Percentiles rank a stretch among this genome's conserved stretches.
phyloP scores from a whole-genome alignment of 768 basidiomycete species.

The Antrodiella citrinella region DNA sequence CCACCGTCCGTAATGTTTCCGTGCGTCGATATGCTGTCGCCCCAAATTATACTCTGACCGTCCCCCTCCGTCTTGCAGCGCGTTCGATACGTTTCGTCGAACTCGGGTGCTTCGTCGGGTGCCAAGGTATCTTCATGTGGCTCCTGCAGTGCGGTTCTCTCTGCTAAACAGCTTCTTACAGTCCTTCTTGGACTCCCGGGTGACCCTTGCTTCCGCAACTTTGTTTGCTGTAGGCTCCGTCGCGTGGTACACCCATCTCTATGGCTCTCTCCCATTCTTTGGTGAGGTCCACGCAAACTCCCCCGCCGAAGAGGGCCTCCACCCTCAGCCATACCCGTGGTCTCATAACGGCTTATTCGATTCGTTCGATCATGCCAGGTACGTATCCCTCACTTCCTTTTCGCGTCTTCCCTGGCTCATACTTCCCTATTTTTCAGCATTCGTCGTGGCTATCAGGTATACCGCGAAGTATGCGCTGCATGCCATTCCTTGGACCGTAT shows the following conservation, averaged over 20 bases:
- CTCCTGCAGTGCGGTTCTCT: not conserved
- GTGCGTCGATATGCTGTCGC: slow-evolving; percentile 29
- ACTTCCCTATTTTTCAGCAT: slow-evolving; percentile 45
- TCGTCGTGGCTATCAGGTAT: slow-evolving; percentile 93
- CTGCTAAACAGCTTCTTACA: slow-evolving; percentile 20
- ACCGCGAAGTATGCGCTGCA: slow-evolving; percentile 97
- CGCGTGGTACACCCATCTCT: slow-evolving; percentile 95
- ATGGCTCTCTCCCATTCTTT: slow-evolving; percentile 83
- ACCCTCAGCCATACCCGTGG: slow-evolving; percentile 84
- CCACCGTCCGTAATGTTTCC: slow-evolving; percentile 38
- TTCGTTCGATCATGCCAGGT: slow-evolving; percentile 96
- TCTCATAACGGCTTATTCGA: slow-evolving; percentile 82
- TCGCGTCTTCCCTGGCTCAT: slow-evolving; percentile 7
- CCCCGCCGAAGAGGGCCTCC: slow-evolving; percentile 90
- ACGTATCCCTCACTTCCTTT: slow-evolving; percentile 28
- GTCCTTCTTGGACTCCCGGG: slow-evolving; percentile 64
- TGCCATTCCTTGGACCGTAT: slow-evolving; percentile 99
- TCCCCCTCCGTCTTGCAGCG: slow-evolving; percentile 27
- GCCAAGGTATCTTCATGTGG: slow-evolving; percentile 48
- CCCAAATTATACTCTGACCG: slow-evolving; percentile 8
- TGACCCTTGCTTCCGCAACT: slow-evolving; percentile 68
- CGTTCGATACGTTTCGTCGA: slow-evolving; percentile 68
- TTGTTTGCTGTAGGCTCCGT: slow-evolving; percentile 79
- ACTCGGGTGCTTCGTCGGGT: slow-evolving; percentile 43
- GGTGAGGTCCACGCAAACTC: slow-evolving; percentile 90